Evolutionary conservation across 2,329 filamentous ascomycete genomes (phyloP), one percentile per base, ranked within the genome.

Genomic region (Xylaria multiplex): DNA sequence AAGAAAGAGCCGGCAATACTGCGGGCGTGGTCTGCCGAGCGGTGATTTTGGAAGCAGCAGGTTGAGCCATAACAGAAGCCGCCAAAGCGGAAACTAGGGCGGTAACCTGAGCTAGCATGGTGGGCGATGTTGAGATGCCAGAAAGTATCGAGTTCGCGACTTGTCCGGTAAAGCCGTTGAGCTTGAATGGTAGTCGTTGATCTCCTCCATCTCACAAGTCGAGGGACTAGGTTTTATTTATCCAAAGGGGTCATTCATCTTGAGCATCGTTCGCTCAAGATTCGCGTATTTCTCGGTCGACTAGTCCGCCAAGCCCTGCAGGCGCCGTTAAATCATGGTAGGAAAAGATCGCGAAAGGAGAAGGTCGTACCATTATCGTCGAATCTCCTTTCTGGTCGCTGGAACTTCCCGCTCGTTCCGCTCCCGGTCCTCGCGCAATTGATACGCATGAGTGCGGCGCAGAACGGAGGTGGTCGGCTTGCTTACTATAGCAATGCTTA

Each of bases 401-500:
- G 19, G 35, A 46, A 16, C 7, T 13, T 32, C 16, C 40, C 19
- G 42, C 54, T 46, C 16, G 7, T 35, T 32, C 27, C 13, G 24
- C 22, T 48, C 37, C 30, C 14, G 2, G 32, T 5, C n/a, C 22
- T 30, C 22, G 45, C n/a, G 27, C 9, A 52, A 43, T 43, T 42
- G 22, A 52, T n/a, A 50, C 13, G 58, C 24, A 53, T 35, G 35
- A 35, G 11, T 60, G 27, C 24, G 48, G 48, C 48, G 35, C 48
- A 46, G 48, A 45, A 22, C 13, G 16, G 16, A 53, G 46, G 16
- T 14, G 48, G 37, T 27, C n/a, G 45, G 48, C 37, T 35, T 53
- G 58, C 58, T 60, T 60, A 60, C 58, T 60, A 46, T 22, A 7
- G 16, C 52, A 60, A 45, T 45, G 19, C 56, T 32, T 43, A 59